Conservation (phyloP, 2,329 filamentous ascomycete genomes). For the Colletotrichum noveboracense region DNA sequence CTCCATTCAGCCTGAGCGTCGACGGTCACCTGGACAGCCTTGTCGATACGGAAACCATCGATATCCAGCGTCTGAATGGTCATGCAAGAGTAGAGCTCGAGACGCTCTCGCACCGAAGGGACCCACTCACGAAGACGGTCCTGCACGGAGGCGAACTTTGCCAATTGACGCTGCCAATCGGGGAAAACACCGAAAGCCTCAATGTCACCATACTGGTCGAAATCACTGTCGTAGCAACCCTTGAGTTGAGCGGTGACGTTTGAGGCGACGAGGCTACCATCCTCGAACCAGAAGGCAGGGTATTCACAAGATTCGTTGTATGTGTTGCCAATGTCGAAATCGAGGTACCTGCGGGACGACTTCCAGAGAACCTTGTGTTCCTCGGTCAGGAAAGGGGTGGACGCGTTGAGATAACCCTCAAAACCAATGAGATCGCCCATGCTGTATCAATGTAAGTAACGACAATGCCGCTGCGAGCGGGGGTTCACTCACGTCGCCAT, state of each 20-base stretch:
- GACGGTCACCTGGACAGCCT: slow-evolving; percentile 67
- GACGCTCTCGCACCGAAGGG: slow-evolving; percentile 59
- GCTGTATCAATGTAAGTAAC: slow-evolving; percentile 38
- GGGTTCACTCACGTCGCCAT: slow-evolving; percentile 39
- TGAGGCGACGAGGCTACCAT: slow-evolving; percentile 53
- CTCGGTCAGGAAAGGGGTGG: slow-evolving; percentile 56
- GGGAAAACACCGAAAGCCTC: slow-evolving; percentile 68
- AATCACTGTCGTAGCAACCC: slow-evolving; percentile 68
- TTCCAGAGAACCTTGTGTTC: slow-evolving; percentile 68
- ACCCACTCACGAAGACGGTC: slow-evolving; percentile 71
- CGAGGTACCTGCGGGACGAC: slow-evolving; percentile 56
- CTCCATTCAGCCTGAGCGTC: slow-evolving; percentile 66
- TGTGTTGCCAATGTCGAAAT: slow-evolving; percentile 60
- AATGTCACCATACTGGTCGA: slow-evolving; percentile 67
- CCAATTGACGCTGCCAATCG: slow-evolving; percentile 67
- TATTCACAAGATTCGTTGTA: slow-evolving; percentile 61
- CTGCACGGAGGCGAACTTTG: slow-evolving; percentile 71
- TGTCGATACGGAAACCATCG: slow-evolving; percentile 71
- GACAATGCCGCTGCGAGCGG: neutral
- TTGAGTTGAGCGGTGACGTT: slow-evolving; percentile 50
- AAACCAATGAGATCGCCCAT: slow-evolving; percentile 70
- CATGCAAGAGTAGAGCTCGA: slow-evolving; percentile 68
- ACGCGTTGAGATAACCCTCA: slow-evolving; percentile 62
- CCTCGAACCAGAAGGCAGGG: slow-evolving; percentile 66
- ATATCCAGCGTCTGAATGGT: slow-evolving; percentile 67